A percentile compares a stretch with the other conserved stretches of the same genome.
These are phyloP conservation scores for Tubosaeta sp. DNA, from an alignment of 768 basidiomycete genomes.

Conservation along the genomic window DNA sequence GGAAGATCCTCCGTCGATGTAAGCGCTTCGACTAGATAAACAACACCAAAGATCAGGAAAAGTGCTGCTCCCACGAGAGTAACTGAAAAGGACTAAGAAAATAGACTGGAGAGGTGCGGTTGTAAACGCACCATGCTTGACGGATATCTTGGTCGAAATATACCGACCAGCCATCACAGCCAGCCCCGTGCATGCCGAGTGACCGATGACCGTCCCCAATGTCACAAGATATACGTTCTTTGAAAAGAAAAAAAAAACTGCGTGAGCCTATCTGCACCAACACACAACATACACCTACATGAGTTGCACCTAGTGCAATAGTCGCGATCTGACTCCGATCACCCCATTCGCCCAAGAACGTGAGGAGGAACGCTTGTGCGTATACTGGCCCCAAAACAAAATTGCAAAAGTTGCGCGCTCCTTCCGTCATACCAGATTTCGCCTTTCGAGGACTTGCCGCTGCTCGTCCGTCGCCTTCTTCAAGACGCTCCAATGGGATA, in stretches of 20 bases:
- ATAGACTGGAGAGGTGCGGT: background rate
- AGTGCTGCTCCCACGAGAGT: constrained; percentile 78
- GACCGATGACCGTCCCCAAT: constrained; percentile 85
- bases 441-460: constrained; percentile 14
- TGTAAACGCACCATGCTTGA: constrained; percentile 72
- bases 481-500: constrained; percentile 71
- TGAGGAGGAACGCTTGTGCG: constrained; percentile 90
- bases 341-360: constrained; percentile 99
- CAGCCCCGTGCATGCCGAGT: constrained; percentile 78
- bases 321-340: constrained; percentile 97
- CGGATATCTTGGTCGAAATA: constrained; percentile 89
- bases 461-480: constrained; percentile 51
- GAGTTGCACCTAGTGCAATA: constrained; percentile 91
- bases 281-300: constrained; percentile 50
- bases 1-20: constrained; percentile 17
- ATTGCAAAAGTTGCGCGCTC: constrained; percentile 77
- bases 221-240: constrained; percentile 93
- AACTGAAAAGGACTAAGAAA: constrained; percentile 41
- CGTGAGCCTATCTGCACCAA: constrained; percentile 5
- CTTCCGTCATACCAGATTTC: constrained; percentile 42
- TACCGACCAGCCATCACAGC: constrained; percentile 94
- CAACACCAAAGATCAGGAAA: constrained; percentile 78
- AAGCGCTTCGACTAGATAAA: constrained; percentile 71
- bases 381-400: constrained; percentile 88
- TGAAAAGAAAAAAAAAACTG: background rate